These are phyloP conservation scores for Perilla frutescens DNA, from an alignment of 257 asterid genomes.

Conservation along the genomic window DNA sequence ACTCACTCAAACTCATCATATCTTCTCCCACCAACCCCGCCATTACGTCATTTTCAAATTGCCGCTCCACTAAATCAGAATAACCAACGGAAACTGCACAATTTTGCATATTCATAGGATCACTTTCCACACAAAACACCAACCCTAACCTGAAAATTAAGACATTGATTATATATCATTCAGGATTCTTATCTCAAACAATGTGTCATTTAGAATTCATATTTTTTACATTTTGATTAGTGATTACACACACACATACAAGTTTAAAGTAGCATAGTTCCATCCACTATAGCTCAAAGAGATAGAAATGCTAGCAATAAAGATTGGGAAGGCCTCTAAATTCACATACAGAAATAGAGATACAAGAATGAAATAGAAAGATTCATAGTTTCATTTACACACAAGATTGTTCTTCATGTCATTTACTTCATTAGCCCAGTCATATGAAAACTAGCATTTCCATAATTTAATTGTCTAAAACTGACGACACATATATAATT, in stretches of 20 bases:
- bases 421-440: too few species aligned
- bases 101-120: conserved; percentile 38
- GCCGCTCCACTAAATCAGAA: conserved; percentile 36
- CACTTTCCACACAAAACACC: conserved; percentile 24
- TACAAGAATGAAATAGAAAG: too few species aligned
- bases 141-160: conserved; percentile 3
- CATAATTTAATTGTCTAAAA: too few species aligned
- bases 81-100: conserved; percentile 34
- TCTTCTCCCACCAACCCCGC: conserved; percentile 49
- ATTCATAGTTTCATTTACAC: too few species aligned
- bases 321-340: background rate
- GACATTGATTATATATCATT: conserved; percentile 21
- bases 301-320: background rate
- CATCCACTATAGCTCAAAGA: background rate
- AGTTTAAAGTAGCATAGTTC: background rate
- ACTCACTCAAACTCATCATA: conserved; percentile 37
- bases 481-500: too few species aligned
- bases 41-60: conserved; percentile 40
- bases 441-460: too few species aligned
- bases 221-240: too few species aligned
- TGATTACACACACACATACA: too few species aligned
- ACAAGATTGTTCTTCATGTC: too few species aligned
- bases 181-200: too few species aligned
- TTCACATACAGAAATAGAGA: too few species aligned
- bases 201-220: too few species aligned